Evolutionary conservation across 768 basidiomycete genomes (phyloP).

Genomic region (Leccinum boreale): DNA sequence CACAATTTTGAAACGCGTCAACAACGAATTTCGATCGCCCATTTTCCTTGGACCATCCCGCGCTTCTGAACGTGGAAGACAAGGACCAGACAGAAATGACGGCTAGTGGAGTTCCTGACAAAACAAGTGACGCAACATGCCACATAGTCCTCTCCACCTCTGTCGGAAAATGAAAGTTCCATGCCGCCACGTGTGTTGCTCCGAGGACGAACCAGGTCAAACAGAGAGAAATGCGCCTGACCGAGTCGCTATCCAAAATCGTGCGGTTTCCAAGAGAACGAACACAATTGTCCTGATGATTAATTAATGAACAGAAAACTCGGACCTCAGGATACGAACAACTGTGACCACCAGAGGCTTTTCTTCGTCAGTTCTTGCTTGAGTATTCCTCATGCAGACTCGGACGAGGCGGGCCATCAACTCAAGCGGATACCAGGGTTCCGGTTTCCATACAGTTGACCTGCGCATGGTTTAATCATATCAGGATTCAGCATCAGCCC

Average conservation of each 20-base stretch:
- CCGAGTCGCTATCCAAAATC: not conserved
- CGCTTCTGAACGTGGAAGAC: not conserved
- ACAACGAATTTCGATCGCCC: not conserved
- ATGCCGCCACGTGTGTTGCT: not conserved
- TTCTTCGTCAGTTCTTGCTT: not conserved
- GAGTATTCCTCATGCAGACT: not conserved
- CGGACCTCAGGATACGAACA: not conserved
- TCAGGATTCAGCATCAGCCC: not conserved
- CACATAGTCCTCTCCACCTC: not conserved
- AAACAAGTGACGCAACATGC: not conserved
- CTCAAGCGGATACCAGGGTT: not conserved
- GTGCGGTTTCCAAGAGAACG: not conserved
- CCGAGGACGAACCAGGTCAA: not conserved
- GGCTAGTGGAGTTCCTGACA: not conserved
- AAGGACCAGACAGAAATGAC: not conserved
- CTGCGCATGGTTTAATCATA: not conserved
- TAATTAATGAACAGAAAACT: not conserved
- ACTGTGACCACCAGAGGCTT: not conserved
- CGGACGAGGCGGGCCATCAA: not conserved
- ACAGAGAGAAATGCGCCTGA: not conserved
- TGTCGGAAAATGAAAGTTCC: not conserved
- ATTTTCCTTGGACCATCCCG: not conserved
- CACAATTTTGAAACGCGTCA: not conserved
- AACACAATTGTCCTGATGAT: not conserved
- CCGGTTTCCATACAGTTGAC: not conserved